Evolutionary conservation across 202 grass and related monocot genomes (phyloP), one percentile per base, ranked within the genome.

Genomic region (Thinopyrum obtusiflorum): DNA sequence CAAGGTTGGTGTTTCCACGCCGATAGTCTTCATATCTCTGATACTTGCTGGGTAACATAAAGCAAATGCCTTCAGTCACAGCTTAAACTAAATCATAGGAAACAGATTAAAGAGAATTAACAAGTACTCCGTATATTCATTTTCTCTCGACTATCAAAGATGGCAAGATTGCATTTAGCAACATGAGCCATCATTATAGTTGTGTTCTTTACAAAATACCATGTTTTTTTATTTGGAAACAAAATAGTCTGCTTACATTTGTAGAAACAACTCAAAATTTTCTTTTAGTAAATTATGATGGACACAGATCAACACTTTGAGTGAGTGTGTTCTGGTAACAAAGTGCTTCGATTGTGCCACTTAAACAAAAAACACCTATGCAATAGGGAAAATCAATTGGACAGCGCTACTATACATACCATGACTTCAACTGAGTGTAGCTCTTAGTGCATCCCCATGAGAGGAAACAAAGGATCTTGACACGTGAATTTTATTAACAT

Each of bases 1-100:
- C 80, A 98, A 82, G 37, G 93, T 92, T 67, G 90, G 91, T 37
- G 93, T 87, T 27, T 92, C 88, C 49, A 94, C 93, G 83, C 91
- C 93, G 24, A 98, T 86, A 82, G 86, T 95, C 83, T 95, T 88
- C 89, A 98, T 98, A 40, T 98, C 96, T 86, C 82, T 86, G 61
- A 98, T 95, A 79, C 95, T 95, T 61, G 88, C 93, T 98, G 86
- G 21, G 81, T 64, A 57, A 88, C 39, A 86, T 66, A 78, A 55
- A 14, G n/a, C 44, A 82, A 27, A 29, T 28, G 26, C 3, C 20
- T 25, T 73, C 33, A 75, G 53, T 84, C 57, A 83, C 8, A 2
- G 47, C 11, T 42, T 62, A 51, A 18, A 51, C 47, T 51, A 51
- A 80, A 28, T 65, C 28, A 7, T 5, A 84, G 3, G 39, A 26